Evolutionary conservation across 257 asterid genomes (phyloP).

Genomic region (Plectranthus barbatus): DNA sequence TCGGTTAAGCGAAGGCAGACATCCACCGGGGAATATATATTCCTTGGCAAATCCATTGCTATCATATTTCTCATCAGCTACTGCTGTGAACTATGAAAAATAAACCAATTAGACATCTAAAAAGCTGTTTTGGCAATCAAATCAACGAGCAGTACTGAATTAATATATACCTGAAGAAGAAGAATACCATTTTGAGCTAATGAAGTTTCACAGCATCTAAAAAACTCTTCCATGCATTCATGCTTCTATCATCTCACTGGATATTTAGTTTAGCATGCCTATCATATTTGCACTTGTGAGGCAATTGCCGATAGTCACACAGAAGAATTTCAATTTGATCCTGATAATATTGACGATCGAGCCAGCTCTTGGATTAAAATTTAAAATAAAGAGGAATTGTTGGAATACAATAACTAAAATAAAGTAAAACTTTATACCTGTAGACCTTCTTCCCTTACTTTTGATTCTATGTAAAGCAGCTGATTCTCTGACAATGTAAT

Average conservation of each 20-base stretch:
- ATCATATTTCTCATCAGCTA: slow-evolving; percentile 52
- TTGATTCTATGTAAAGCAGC: slow-evolving; percentile 31
- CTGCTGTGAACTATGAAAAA: slow-evolving; percentile 34
- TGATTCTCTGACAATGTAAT: slow-evolving; percentile 57
- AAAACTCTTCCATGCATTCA: slow-evolving; percentile 16
- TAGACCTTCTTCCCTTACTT: slow-evolving; percentile 52
- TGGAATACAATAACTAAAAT: background rate
- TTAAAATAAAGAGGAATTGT: too few species aligned
- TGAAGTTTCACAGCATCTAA: slow-evolving; percentile 38
- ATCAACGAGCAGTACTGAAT: too few species aligned
- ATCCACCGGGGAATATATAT: slow-evolving; percentile 62
- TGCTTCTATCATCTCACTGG: slow-evolving; percentile 65
- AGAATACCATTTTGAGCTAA: slow-evolving; percentile 48
- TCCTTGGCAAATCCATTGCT: slow-evolving; percentile 51
- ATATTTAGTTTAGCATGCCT: slow-evolving; percentile 22
- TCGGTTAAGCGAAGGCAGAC: slow-evolving; percentile 46
- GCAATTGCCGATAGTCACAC: slow-evolving; percentile 62
- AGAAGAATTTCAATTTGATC: slow-evolving; percentile 44
- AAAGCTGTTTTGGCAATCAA: background rate
- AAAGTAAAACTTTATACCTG: slow-evolving; percentile 30
- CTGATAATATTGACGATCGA: slow-evolving; percentile 26
- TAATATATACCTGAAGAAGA: slow-evolving; percentile 57
- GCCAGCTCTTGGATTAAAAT: background rate
- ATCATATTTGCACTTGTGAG: slow-evolving; percentile 38
- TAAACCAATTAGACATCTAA: background rate